A percentile compares a stretch with the other conserved stretches of the same genome.
These are phyloP conservation scores for Aspergillus carbonarius DNA, from an alignment of 2,329 filamentous ascomycete genomes.

Conservation along the genomic window DNA sequence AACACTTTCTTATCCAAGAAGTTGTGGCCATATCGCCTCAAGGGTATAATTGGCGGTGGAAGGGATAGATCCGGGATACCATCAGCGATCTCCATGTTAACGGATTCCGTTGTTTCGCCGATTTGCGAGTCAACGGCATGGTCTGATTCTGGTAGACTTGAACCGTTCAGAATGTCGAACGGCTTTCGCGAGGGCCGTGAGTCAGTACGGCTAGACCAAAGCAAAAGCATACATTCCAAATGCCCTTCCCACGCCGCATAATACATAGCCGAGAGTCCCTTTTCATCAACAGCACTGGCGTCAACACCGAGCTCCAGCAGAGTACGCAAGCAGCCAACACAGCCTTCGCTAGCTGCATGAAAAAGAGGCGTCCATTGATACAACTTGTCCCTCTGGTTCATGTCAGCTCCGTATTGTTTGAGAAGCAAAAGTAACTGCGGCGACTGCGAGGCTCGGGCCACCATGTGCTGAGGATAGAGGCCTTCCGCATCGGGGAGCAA, in stretches of 20 bases:
- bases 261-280: conserved; percentile 90
- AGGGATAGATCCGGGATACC: conserved; percentile 89
- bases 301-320: conserved; percentile 78
- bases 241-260: conserved; percentile 99
- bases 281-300: conserved; percentile 81
- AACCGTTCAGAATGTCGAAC: conserved; percentile 36
- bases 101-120: conserved; percentile 46
- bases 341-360: conserved; percentile 93
- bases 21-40: conserved; percentile 94
- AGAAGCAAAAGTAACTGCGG: conserved; percentile 77
- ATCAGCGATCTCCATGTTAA: conserved; percentile 71
- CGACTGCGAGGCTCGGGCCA: conserved; percentile 82
- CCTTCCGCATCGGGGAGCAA: conserved; percentile 96
- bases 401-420: conserved; percentile 80
- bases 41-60: conserved; percentile 91
- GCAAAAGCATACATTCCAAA: conserved; percentile 86
- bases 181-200: conserved; percentile 28
- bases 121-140: conserved; percentile 27
- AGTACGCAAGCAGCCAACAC: conserved; percentile 80
- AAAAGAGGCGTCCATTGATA: conserved; percentile 98
- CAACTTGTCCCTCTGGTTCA: conserved; percentile 90
- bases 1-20: conserved; percentile 98
- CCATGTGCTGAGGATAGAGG: conserved; percentile 93
- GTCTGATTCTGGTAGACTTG: conserved; percentile 29
- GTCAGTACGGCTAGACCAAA: conserved; percentile 50